Base-by-base conservation (phyloP, 768 basidiomycete species). In the Phlebiopsis gigantea region DNA sequence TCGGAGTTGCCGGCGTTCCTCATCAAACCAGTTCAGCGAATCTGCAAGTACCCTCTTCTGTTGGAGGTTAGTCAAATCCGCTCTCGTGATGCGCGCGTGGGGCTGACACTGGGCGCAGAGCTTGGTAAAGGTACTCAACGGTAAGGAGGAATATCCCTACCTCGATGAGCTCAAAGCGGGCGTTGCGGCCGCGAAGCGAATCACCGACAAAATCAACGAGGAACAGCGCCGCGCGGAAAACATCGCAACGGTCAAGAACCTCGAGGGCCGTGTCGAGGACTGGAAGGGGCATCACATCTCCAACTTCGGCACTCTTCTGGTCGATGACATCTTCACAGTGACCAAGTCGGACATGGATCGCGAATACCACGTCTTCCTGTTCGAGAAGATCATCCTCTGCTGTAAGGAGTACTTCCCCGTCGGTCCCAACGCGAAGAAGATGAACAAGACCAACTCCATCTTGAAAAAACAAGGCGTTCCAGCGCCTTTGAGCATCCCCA, bases 241-340 rank as follows among this genome's bases (percentile, higher is more conserved):
- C 65, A 77, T 86, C 43, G 87, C 87, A 64, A 97, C 93, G 4
- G 93, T 97, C 55, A 84, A 88, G 71, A 90, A 87, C 63, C 82
- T 99, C 7, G 79, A 86, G 60, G 75, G 77, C 26, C 86, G 97
- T 45, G 93, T 99, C 46, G 93, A 95, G 62, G 97, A 99, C 70
- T 99, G 97, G 97, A 98, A 98, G 71, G 96, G 96, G 10, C 97
- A 99, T 71, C 91, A 96, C 63, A 79, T 98, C 39, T 85, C 85
- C 63, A 90, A 93, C 69, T 98, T 99, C 62, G 97, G 97, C 58
- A 85, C 91, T 63, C 87, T 99, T 53, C 79, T 96, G 30, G 82
- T 98, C 28, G 95, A 98, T 69, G 97, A 98, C 69, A 82, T 93
- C 55, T 98, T 98, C 71, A 84, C 87, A 57, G 97, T 98, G 57